Evolutionary conservation across 1,139 yeast genomes (phyloP), one percentile per base, ranked within the genome.

Genomic region (Meyerozyma carpophila): DNA sequence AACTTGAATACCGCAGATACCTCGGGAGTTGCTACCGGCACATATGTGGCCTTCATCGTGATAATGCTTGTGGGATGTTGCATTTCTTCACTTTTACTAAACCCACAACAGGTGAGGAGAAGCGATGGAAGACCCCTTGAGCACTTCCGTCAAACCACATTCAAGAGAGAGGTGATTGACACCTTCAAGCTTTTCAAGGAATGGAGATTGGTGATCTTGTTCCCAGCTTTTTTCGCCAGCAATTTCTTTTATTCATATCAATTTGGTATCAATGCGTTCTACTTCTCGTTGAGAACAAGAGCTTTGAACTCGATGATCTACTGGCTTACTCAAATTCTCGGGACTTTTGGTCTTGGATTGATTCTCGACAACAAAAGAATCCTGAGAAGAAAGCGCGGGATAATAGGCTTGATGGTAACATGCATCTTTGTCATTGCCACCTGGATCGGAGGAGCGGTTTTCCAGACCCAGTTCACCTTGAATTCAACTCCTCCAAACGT

Each of bases 171-270:
- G 37, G 28, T 47, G 14, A 43, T 34, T 21, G 36, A 27, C 20
- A 37, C 45, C 9, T 45, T 36, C 44, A 40, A 38, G 25, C 40
- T 47, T 18, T 41, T 41, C 2, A 14, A 29, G n/a, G 42, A 45
- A 16, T 46, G 46, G 25, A 38, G 32, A 25, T 39, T 47, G 14
- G 40, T 47, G 38, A n/a, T 43, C 8, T 36, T 47, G 36, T 47
- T 47, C 44, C 49, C 49, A 27, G 45, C 45, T 41, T 47, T 47
- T 36, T 47, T 45, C 36, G 20, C 48, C 31, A 39, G 42, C 13
- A 47, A 47, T 37, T 47, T 44, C 37, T 47, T 47, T 32, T 47
- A 47, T 44, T 44, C 49, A 18, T 47, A 47, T 39, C 49, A 47
- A 32, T 47, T 47, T 37, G 47, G 42, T 13, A 38, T 45, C 36